Conservation (phyloP, 2,329 filamentous ascomycete genomes). For the Ophiostoma himal-ulmi region DNA sequence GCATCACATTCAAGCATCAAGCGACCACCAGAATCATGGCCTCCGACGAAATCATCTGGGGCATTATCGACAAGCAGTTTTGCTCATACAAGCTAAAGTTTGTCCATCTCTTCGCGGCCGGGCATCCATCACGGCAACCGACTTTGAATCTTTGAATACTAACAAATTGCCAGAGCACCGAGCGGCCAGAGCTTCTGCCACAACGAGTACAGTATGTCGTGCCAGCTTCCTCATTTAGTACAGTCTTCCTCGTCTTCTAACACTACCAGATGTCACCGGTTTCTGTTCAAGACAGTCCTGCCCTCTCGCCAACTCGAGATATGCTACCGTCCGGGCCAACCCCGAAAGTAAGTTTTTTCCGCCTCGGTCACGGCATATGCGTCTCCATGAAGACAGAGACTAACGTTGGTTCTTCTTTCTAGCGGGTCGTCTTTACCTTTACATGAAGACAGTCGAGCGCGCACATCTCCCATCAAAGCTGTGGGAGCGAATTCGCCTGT, state of each 20-base stretch:
- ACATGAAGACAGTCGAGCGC: slow-evolving; percentile 93
- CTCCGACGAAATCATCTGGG: slow-evolving; percentile 96
- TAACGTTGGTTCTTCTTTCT: neutral
- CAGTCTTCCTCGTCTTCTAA: neutral
- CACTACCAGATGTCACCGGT: slow-evolving; percentile 33
- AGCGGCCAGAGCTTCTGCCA: slow-evolving; percentile 91
- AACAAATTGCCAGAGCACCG: slow-evolving; percentile 40
- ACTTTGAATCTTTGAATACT: neutral
- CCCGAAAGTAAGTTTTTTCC: slow-evolving; percentile 39
- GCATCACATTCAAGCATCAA: neutral
- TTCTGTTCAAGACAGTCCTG: slow-evolving; percentile 65
- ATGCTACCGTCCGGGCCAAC: slow-evolving; percentile 84
- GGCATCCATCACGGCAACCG: neutral
- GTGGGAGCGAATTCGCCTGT: slow-evolving; percentile 90
- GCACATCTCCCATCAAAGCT: slow-evolving; percentile 81
- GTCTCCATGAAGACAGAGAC: neutral
- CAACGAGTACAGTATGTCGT: slow-evolving; percentile 69
- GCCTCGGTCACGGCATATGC: neutral
- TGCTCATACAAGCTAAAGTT: slow-evolving; percentile 93
- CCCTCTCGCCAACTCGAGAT: slow-evolving; percentile 83
- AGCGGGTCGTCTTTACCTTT: slow-evolving; percentile 69
- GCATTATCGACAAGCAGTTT: slow-evolving; percentile 91
- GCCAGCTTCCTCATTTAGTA: neutral
- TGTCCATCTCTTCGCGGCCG: slow-evolving; percentile 29
- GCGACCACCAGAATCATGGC: slow-evolving; percentile 53